A percentile compares a stretch with the other conserved stretches of the same genome.
phyloP scores from a whole-genome alignment of 768 basidiomycete genomes.

The Phlegmacium glaucopus region DNA sequence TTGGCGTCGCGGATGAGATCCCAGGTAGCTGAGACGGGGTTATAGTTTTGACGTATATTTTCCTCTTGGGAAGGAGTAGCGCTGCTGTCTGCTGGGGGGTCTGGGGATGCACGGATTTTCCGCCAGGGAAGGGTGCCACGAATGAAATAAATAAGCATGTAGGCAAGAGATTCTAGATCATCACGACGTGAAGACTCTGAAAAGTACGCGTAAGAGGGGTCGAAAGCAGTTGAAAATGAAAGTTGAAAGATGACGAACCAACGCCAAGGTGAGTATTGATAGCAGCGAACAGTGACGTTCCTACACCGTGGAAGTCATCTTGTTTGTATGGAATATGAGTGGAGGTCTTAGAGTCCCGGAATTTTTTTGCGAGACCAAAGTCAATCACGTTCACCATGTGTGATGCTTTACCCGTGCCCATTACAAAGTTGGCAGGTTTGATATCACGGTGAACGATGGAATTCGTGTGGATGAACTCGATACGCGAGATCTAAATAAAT shows the following conservation, averaged over 20 bases:
- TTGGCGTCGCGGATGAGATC: slow-evolving; percentile 75
- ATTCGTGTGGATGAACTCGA: slow-evolving; percentile 95
- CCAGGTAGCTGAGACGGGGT: slow-evolving; percentile 69
- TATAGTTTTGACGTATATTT: slow-evolving; percentile 32
- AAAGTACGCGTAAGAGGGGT: slow-evolving; percentile 11
- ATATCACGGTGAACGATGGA: slow-evolving; percentile 96
- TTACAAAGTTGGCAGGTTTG: slow-evolving; percentile 98
- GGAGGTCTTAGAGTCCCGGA: slow-evolving; percentile 60
- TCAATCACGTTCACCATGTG: slow-evolving; percentile 89
- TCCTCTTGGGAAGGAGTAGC: slow-evolving; percentile 22
- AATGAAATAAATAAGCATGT: slow-evolving; percentile 81
- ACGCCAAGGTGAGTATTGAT: slow-evolving; percentile 75
- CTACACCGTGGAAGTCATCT: slow-evolving; percentile 75
- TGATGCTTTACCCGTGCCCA: slow-evolving; percentile 63
- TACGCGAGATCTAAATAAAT: slow-evolving; percentile 74
- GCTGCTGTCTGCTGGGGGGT: slow-evolving; percentile 27
- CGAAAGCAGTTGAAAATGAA: slow-evolving; percentile 5
- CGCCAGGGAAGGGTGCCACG: slow-evolving; percentile 79
- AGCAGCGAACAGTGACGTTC: slow-evolving; percentile 72
- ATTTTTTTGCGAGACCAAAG: slow-evolving; percentile 82
- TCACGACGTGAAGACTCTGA: slow-evolving; percentile 70
- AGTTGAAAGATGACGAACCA: slow-evolving; percentile 38
- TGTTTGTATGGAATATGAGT: slow-evolving; percentile 72
- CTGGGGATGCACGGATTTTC: slow-evolving; percentile 55
- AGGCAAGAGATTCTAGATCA: slow-evolving; percentile 76